phyloP scores from a whole-genome alignment of 1,284 basidiomycete genomes.

The Boletellus deceptivus region DNA sequence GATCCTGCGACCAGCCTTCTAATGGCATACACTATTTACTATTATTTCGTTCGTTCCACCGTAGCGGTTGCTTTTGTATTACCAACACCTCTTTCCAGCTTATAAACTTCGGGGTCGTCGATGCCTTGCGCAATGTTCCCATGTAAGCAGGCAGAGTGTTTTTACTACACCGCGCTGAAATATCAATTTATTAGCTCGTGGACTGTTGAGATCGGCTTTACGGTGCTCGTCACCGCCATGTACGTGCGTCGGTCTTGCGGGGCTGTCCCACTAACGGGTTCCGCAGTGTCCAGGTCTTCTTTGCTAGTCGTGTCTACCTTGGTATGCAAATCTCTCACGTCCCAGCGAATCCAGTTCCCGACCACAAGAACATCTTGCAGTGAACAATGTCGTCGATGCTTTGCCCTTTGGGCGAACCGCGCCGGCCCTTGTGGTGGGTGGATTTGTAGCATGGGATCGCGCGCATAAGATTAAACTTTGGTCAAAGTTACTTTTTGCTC shows the following conservation, averaged over 20 bases:
- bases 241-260: constrained; percentile 1
- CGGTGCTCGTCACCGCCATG: constrained; percentile 16
- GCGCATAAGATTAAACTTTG: not conserved
- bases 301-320: constrained; percentile 14
- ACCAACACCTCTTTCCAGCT: constrained; percentile 5
- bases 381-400: constrained; percentile 5
- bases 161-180: constrained; percentile 1
- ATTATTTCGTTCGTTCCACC: constrained; percentile 18
- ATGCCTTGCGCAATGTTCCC: constrained; percentile 7
- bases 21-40: constrained; percentile 18
- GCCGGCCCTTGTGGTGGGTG: constrained; percentile 14
- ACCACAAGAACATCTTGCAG: constrained; percentile 2
- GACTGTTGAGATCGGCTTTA: constrained; percentile 16
- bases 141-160: constrained; percentile 4
- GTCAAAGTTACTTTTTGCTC: constrained; percentile 9
- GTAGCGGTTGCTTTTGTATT: not conserved
- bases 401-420: constrained; percentile 14
- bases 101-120: constrained; percentile 14
- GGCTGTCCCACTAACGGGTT: constrained; percentile 1
- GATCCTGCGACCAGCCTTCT: constrained; percentile 21
- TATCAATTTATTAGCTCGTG: constrained; percentile 8
- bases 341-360: not conserved
- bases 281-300: constrained; percentile 17
- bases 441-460: not conserved
- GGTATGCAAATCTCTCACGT: constrained; percentile 3